phyloP scores from a whole-genome alignment of 2,329 filamentous ascomycete species.

The Trichoderma sp. region DNA sequence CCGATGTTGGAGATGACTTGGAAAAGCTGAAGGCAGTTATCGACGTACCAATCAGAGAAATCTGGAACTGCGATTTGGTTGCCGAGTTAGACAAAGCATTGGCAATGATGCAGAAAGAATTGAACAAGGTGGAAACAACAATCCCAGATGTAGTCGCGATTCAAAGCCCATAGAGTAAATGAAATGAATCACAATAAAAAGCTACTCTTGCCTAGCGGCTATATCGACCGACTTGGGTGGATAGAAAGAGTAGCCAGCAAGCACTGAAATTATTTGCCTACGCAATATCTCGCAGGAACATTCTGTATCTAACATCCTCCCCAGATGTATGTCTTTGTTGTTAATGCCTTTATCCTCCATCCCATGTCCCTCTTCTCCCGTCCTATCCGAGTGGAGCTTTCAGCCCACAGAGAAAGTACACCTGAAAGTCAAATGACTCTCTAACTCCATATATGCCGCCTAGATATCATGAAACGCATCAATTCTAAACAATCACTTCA shows the following conservation, averaged over 20 bases:
- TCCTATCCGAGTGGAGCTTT: too few relatives aligned
- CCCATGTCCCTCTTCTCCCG: too few relatives aligned
- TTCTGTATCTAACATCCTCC: too few relatives aligned
- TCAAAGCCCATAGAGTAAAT: background rate
- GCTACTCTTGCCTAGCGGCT: too few relatives aligned
- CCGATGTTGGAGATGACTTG: slow-evolving; percentile 18
- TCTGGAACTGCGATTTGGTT: slow-evolving; percentile 12
- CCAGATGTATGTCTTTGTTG: too few relatives aligned
- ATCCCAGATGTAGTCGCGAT: background rate
- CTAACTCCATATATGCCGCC: background rate
- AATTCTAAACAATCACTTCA: background rate
- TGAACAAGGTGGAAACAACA: background rate
- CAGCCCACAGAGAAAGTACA: too few relatives aligned
- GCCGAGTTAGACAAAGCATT: slow-evolving; percentile 12
- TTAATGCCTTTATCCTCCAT: background rate
- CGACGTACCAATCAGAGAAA: slow-evolving; percentile 14
- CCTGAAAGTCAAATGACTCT: background rate
- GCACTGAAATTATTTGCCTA: too few relatives aligned
- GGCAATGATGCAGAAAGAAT: background rate
- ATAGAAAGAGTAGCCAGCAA: too few relatives aligned
- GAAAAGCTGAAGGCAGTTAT: slow-evolving; percentile 23
- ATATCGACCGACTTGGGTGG: too few relatives aligned
- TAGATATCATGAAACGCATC: background rate
- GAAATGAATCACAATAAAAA: background rate
- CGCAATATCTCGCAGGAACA: too few relatives aligned